These are phyloP conservation scores for Aspergillus sclerotiicarbonarius DNA, from an alignment of 495 filamentous ascomycete species.

Conservation along the genomic window DNA sequence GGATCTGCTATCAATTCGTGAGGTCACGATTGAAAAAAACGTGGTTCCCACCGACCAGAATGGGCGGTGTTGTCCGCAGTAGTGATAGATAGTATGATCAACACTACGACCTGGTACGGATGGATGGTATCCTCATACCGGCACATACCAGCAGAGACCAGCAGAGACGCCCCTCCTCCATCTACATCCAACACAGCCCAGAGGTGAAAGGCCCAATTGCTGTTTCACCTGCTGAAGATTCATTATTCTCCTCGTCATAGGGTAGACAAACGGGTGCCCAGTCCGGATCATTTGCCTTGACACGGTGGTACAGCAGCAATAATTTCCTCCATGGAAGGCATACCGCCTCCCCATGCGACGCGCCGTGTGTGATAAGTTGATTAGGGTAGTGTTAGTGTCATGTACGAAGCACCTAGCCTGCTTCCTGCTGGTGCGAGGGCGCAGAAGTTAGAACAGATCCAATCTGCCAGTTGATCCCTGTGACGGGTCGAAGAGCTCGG, in stretches of 20 bases:
- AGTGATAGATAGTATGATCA: too few species aligned
- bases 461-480: slow-evolving; percentile 4
- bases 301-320: neutral
- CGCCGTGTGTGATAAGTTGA: neutral
- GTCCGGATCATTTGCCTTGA: neutral
- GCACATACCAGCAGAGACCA: too few species aligned
- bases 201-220: neutral
- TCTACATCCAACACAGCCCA: too few species aligned
- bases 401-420: neutral
- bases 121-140: too few species aligned
- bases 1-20: neutral
- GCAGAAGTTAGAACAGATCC: slow-evolving; percentile 2
- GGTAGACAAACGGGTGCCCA: neutral
- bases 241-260: neutral
- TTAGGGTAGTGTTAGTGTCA: neutral
- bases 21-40: neutral
- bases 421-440: neutral
- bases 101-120: too few species aligned
- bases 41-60: neutral
- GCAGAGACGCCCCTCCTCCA: too few species aligned
- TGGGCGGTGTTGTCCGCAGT: neutral
- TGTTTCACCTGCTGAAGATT: neutral
- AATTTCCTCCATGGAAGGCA: neutral
- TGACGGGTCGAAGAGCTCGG: slow-evolving; percentile 9
- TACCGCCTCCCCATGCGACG: neutral